A percentile compares a stretch with the other conserved stretches of the same genome.
Evolutionary conservation across 805 yeast species (phyloP).

Genomic region (Yarrowia phangngaensis): DNA sequence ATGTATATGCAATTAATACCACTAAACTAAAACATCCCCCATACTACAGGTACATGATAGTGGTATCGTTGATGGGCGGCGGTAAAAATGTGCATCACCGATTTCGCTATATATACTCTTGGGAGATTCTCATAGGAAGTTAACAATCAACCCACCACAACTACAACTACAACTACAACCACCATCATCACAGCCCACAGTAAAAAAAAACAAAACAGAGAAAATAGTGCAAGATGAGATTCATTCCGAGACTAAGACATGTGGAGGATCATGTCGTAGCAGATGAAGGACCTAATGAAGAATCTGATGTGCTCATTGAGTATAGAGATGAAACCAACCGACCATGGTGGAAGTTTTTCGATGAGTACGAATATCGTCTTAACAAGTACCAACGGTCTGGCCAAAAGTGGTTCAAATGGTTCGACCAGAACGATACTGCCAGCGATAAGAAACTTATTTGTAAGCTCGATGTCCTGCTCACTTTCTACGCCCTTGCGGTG

Average conservation of each 20-base stretch:
- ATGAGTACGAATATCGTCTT: slow-evolving; percentile 59
- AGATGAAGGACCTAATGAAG: slow-evolving; percentile 3
- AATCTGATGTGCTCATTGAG: slow-evolving; percentile 9
- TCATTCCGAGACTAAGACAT: slow-evolving; percentile 5
- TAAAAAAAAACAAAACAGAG: too few relatives aligned
- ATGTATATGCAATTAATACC: too few relatives aligned
- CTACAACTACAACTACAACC: too few relatives aligned
- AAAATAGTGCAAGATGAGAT: too few relatives aligned
- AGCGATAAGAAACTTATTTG: slow-evolving; percentile 47
- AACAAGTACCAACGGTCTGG: slow-evolving; percentile 37
- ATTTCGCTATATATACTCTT: too few relatives aligned
- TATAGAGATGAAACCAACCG: slow-evolving; percentile 32
- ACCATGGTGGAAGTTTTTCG: slow-evolving; percentile 44
- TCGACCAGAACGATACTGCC: slow-evolving; percentile 48
- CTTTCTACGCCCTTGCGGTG: slow-evolving; percentile 55
- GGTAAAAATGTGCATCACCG: too few relatives aligned
- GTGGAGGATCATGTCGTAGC: slow-evolving; percentile 4
- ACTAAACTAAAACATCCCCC: too few relatives aligned
- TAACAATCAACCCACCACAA: too few relatives aligned
- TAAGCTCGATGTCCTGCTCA: slow-evolving; percentile 55
- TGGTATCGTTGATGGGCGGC: too few relatives aligned
- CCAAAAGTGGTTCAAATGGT: slow-evolving; percentile 55
- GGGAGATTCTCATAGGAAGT: too few relatives aligned
- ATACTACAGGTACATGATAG: too few relatives aligned
- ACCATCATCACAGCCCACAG: too few relatives aligned